Conservation (phyloP, 768 basidiomycete species). For the Lactarius hengduanensis region DNA sequence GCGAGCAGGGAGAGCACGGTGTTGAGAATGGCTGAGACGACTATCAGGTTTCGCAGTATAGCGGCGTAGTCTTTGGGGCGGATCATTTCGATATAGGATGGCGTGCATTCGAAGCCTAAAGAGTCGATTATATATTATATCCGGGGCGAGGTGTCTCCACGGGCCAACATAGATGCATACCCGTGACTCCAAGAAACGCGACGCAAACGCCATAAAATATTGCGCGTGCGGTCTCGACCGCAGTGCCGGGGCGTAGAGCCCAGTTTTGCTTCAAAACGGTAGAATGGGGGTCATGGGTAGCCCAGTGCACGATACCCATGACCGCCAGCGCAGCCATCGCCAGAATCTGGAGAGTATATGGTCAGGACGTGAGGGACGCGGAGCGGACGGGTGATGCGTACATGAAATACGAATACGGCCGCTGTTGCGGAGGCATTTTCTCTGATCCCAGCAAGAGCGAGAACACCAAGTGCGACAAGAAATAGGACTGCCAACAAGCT, state of each 20-base stretch:
- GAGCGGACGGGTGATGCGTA: background rate
- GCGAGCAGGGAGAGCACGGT: conserved; percentile 22
- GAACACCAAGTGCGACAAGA: conserved; percentile 22
- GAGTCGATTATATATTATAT: background rate
- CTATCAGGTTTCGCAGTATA: conserved; percentile 26
- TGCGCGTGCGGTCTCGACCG: conserved; percentile 16
- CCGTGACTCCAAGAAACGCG: conserved; percentile 29
- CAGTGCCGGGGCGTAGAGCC: conserved; percentile 21
- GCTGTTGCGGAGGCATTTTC: conserved; percentile 25
- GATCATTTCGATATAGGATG: conserved; percentile 27
- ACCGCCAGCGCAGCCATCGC: conserved; percentile 23
- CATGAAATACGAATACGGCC: conserved; percentile 28
- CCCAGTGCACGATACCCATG: conserved; percentile 25
- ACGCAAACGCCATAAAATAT: conserved; percentile 28
- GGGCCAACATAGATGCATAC: conserved; percentile 7
- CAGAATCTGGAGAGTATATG: conserved; percentile 11
- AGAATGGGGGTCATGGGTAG: conserved; percentile 25
- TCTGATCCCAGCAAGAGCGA: conserved; percentile 27
- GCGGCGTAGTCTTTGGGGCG: conserved; percentile 24
- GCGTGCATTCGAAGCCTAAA: conserved; percentile 29
- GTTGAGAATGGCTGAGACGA: conserved; percentile 25
- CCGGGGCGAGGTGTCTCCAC: background rate
- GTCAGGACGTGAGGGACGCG: background rate
- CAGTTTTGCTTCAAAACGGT: conserved; percentile 22
- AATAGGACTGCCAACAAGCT: conserved; percentile 22